Base-by-base conservation (phyloP, 2,329 filamentous ascomycete species). In the Blumeria hordei region DNA sequence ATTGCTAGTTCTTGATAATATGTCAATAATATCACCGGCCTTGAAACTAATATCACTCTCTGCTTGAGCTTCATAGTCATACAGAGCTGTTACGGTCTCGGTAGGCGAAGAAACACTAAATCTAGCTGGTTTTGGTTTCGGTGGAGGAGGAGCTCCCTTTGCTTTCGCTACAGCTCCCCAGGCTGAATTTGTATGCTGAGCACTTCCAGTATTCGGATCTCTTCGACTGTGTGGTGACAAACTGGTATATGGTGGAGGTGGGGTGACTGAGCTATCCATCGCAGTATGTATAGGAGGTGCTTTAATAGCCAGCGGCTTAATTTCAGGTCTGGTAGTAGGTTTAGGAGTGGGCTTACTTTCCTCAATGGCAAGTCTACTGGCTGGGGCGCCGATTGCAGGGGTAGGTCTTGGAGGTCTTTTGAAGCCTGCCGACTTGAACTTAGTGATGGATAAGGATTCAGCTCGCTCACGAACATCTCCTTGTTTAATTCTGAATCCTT, bases 21-120 rank as follows among this genome's bases (percentile, higher is more conserved):
- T 88, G 67, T 96, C 88, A 63, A 98, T 96, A 4, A 83, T 71
- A 58, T 98, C 92, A 5, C 90, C 88, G 0, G 86, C 80, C 16
- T 76, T 76, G 70, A 98, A 98, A 63, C 85, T 94, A 59, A 98
- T 71, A 66, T 98, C 92, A 3, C 88, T 88, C 59, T 94, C 88
- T 0, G 90, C 88, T 66, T 96, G 88, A 6, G 92, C 92, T 58
- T 94, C 86, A 64, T 94, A 98, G 65, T 96, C 92, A 68, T 95
- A 98, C 58, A 98, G 69, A 7, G 92, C 92, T 2, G 88, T 95
- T 36, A 84, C 88, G 0, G 77, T 88, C 67, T 95, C 88, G 0
- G 76, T 75, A 0, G 73, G 70, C 0, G 83, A 78, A 14, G 71
- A 74, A 3, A 74, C 80, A 60, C 74, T 81, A 50, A 96, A 71